Base-by-base conservation (phyloP, 345 rosid genomes). In the Clarkia xantiana region DNA sequence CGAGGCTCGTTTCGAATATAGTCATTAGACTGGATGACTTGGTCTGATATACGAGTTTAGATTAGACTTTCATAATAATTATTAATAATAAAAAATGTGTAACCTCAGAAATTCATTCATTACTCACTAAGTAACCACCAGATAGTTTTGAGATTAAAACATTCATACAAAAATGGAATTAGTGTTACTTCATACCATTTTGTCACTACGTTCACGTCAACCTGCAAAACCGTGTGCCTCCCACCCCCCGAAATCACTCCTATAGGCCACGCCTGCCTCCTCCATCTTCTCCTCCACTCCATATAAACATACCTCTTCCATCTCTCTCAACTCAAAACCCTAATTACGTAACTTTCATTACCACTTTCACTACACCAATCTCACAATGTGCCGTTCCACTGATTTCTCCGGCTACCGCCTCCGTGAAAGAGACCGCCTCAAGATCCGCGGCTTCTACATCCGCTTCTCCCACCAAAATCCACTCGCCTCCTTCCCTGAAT, bases 331-430 rank as follows among this genome's bases (percentile, higher is more conserved):
- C 1, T 4, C 56, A 13, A 7, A 19, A 22, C n/a, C 40, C 20
- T n/a, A 14, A 2, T 16, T n/a, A n/a, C n/a, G n/a, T n/a, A n/a
- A n/a, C n/a, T n/a, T n/a, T n/a, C n/a, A n/a, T n/a, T n/a, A n/a
- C n/a, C n/a, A n/a, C n/a, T n/a, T n/a, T n/a, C n/a, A n/a, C n/a
- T n/a, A n/a, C n/a, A n/a, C n/a, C n/a, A n/a, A n/a, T 1, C 16
- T 22, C 11, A 48, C 22, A 3, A 84, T 89, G 97, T 89, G 87
- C 44, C 52, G 79, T 25, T 71, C 82, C n/a, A 53, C 79, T 0
- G 80, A 78, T 46, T 72, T 69, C 13, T 61, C 55, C 29, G 65
- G 60, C 16, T 45, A 51, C 15, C 51, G 64, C 6, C 53, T 63
- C 6, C 42, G 52, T 9, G 57, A 52, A 36, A 53, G 40, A 42